These are phyloP conservation scores for Boletus semigastroideus DNA, from an alignment of 1,284 basidiomycete species.

Conservation along the genomic window DNA sequence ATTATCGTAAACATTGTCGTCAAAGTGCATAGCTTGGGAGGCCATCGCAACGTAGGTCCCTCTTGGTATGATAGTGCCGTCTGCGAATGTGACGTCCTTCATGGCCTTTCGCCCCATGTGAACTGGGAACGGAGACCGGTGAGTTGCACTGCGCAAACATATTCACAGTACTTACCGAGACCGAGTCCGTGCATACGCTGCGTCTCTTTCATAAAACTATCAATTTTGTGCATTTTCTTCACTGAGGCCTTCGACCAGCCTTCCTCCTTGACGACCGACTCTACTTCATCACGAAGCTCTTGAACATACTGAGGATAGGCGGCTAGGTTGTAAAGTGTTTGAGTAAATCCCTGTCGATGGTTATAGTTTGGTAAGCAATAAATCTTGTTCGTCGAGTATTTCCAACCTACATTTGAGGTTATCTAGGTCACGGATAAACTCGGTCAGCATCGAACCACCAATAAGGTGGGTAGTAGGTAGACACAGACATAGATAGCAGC, in stretches of 20 bases:
- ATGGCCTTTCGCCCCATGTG: neutral
- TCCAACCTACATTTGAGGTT: slow-evolving; percentile 5
- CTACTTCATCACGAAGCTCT: slow-evolving; percentile 44
- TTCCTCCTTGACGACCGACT: slow-evolving; percentile 35
- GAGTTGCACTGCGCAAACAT: neutral
- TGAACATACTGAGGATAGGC: slow-evolving; percentile 38
- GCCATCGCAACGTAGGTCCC: slow-evolving; percentile 34
- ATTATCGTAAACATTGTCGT: slow-evolving; percentile 28
- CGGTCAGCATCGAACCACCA: neutral
- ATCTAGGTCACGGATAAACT: slow-evolving; percentile 1
- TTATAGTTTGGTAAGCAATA: neutral
- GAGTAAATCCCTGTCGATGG: slow-evolving; percentile 29
- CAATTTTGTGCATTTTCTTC: slow-evolving; percentile 42
- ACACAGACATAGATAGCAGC: slow-evolving; percentile 38
- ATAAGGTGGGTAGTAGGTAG: no score
- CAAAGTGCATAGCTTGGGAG: slow-evolving; percentile 25
- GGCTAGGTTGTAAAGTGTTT: slow-evolving; percentile 39
- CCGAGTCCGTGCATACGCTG: slow-evolving; percentile 34
- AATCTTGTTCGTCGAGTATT: neutral
- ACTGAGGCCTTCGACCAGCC: slow-evolving; percentile 46
- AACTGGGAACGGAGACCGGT: neutral
- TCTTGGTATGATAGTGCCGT: slow-evolving; percentile 42
- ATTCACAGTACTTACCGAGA: neutral
- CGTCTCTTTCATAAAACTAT: slow-evolving; percentile 49
- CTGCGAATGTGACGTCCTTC: slow-evolving; percentile 40